These are phyloP conservation scores for Linum lewisii DNA, from an alignment of 345 rosid species.

Conservation along the genomic window DNA sequence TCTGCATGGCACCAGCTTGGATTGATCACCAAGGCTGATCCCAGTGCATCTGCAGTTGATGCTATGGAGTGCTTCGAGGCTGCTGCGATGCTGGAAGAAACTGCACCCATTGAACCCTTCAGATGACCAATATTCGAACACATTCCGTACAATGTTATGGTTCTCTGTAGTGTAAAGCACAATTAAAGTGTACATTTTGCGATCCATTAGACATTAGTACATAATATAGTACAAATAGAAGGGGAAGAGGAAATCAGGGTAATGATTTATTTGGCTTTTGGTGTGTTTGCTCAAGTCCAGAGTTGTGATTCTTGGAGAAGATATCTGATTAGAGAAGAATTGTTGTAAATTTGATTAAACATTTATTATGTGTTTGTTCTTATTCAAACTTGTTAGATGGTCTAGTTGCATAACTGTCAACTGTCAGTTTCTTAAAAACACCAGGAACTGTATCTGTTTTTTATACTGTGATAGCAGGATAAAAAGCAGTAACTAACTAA, in stretches of 20 bases:
- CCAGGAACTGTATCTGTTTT: too few species aligned
- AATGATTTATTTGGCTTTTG: not conserved
- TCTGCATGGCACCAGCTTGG: slow-evolving; percentile 10
- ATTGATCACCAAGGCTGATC: slow-evolving; percentile 1
- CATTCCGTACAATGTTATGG: not conserved
- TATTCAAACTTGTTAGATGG: too few species aligned
- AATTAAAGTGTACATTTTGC: not conserved
- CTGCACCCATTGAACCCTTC: slow-evolving; percentile 6
- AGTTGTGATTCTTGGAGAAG: too few species aligned
- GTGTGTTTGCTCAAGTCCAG: not conserved
- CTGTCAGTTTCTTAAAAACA: too few species aligned
- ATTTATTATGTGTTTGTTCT: too few species aligned
- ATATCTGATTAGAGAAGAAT: too few species aligned
- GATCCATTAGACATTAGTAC: not conserved
- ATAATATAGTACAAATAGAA: not conserved
- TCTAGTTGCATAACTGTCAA: too few species aligned
- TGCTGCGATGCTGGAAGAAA: slow-evolving; percentile 7
- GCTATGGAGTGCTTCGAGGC: slow-evolving; percentile 10
- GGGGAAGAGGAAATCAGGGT: not conserved
- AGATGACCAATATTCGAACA: not conserved
- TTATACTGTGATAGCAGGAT: too few species aligned
- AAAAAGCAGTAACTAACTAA: too few species aligned
- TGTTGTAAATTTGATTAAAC: too few species aligned
- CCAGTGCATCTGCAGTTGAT: slow-evolving; percentile 1
- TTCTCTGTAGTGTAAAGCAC: not conserved